phyloP scores from a whole-genome alignment of 1,139 yeast genomes.

The Debaryomyces sp. region DNA sequence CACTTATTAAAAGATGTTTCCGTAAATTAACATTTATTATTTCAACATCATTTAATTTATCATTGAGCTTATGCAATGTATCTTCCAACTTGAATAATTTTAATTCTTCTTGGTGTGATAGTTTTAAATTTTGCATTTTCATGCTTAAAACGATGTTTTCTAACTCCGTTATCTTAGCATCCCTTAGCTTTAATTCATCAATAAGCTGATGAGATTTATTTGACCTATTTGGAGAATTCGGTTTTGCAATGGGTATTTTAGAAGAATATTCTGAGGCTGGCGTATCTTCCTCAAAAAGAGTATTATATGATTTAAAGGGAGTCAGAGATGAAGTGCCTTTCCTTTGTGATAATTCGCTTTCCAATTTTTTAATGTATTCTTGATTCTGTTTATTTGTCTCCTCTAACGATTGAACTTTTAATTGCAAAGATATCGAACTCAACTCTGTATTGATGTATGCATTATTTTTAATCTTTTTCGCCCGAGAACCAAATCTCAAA shows the following conservation, averaged over 20 bases:
- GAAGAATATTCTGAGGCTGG: neutral
- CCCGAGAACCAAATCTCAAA: constrained; percentile 77
- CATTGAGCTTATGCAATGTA: constrained; percentile 39
- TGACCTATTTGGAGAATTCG: neutral
- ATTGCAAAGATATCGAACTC: constrained; percentile 57
- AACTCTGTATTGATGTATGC: constrained; percentile 73
- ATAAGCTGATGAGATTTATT: constrained; percentile 7
- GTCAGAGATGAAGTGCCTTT: neutral
- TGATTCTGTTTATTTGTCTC: constrained; percentile 47
- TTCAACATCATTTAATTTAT: constrained; percentile 44
- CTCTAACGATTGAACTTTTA: constrained; percentile 52
- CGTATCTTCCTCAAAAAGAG: neutral
- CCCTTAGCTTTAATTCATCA: constrained; percentile 37
- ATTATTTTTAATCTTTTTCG: constrained; percentile 68
- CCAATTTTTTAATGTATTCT: constrained; percentile 49
- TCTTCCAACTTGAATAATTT: constrained; percentile 42
- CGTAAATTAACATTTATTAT: constrained; percentile 40
- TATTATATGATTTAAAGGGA: neutral
- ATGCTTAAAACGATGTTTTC: constrained; percentile 39
- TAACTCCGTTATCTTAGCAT: constrained; percentile 38
- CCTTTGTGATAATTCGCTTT: constrained; percentile 35
- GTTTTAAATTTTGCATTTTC: constrained; percentile 38
- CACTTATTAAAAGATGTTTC: constrained; percentile 53
- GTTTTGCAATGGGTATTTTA: neutral
- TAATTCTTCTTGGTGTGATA: constrained; percentile 51